These are phyloP conservation scores for Neurospora sp. DNA, from an alignment of 495 filamentous ascomycete species.

Conservation along the genomic window DNA sequence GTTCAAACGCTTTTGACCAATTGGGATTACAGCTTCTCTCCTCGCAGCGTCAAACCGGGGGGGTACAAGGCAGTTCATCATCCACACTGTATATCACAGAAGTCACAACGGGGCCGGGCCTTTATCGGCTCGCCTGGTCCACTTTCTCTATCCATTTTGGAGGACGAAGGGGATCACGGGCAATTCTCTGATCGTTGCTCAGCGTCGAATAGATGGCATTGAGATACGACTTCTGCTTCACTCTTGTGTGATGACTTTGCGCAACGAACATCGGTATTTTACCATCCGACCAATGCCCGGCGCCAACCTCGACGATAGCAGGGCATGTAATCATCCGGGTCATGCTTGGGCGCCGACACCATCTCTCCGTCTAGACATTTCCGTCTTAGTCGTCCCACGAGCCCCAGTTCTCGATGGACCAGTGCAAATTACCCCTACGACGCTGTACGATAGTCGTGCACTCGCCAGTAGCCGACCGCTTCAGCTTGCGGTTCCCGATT, in stretches of 20 bases:
- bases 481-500: background rate
- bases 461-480: background rate
- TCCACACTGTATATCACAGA: background rate
- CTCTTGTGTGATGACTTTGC: background rate
- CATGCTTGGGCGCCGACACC: background rate
- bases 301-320: background rate
- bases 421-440: background rate
- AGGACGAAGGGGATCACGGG: background rate
- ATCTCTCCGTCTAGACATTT: background rate
- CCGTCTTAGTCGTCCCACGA: background rate
- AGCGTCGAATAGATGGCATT: background rate
- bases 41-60: background rate
- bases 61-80: background rate
- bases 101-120: background rate
- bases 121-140: background rate
- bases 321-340: background rate
- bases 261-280: background rate
- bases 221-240: background rate
- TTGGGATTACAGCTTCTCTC: background rate
- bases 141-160: background rate
- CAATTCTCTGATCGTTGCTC: background rate
- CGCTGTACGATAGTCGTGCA: background rate
- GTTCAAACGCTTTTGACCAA: background rate
- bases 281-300: background rate
- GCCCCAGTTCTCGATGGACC: background rate